Evolutionary conservation across 2,329 filamentous ascomycete genomes (phyloP), one percentile per base, ranked within the genome.

Genomic region (Eutypa lata): DNA sequence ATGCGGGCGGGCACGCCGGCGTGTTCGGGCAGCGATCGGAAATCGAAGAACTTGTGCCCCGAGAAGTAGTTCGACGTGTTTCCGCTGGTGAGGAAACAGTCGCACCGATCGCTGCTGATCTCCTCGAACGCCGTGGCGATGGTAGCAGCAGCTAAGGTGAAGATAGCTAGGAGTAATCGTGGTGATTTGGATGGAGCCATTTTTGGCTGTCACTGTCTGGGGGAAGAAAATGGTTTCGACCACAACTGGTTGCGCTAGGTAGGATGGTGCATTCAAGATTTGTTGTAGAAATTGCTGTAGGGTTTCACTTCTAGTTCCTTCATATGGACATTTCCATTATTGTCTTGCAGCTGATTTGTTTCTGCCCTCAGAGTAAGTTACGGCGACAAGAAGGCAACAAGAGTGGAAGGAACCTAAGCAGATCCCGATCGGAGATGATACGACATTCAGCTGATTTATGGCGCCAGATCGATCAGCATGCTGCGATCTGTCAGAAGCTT

Each of bases 41-140:
- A 81, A 63, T 81, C 78, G 57, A 76, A 78, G 66, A 81, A 81
- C 37, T 65, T 60, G 61, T 78, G 79, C 18, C 69, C 65, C 18
- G 69, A 65, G 59, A 76, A 81, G 65, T 73, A 80, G 42, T 63
- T 61, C 22, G 70, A 62, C 43, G 68, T 69, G 13, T 71, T 73
- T 44, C 70, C 74, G 57, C 80, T 79, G 59, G 74, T 78, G 48
- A 76, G 62, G 58, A 72, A 82, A 61, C 79, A 81, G 52, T 69
- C 68, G 63, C 79, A 81, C 54, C 57, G 26, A 33, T 55, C 51
- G 47, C 61, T 60, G 48, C 49, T 59, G 19, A 64, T 57, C 50
- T 65, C 57, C n/a, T 58, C 35, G 44, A 63, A 62, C 18, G 58
- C 57, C 42, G 13, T 16, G 40, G 55, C 54, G 10, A 54, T 26